Conservation (phyloP, 371 early-diverging fungal genomes). For the Spiromyces aspiralis region DNA sequence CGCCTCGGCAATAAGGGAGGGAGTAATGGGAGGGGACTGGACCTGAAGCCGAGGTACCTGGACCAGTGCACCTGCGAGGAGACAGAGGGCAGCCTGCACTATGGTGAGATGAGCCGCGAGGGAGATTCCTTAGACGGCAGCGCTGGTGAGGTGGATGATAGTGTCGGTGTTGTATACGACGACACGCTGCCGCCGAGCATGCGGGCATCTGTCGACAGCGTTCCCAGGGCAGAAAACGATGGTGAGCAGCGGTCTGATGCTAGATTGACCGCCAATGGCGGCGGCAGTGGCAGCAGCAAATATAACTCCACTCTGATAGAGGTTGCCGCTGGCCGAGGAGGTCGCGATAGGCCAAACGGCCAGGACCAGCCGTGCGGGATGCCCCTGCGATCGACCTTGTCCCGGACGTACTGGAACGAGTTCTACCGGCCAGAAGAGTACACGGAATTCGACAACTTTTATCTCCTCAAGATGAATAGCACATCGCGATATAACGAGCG, state of each 20-base stretch:
- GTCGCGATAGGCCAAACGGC: too few relatives aligned
- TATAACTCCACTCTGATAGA: neutral
- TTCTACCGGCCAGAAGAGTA: slow-evolving; percentile 55
- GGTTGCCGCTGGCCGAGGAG: neutral
- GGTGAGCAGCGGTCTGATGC: too few relatives aligned
- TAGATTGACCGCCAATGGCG: too few relatives aligned
- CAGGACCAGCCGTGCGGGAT: too few relatives aligned
- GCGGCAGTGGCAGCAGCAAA: neutral
- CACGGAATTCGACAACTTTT: slow-evolving; percentile 54
- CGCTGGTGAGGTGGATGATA: neutral
- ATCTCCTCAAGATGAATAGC: slow-evolving; percentile 72
- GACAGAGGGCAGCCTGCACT: neutral
- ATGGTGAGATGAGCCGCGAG: neutral
- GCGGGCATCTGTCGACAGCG: too few relatives aligned
- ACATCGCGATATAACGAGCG: slow-evolving; percentile 34
- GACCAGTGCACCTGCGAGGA: too few relatives aligned
- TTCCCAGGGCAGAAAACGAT: too few relatives aligned
- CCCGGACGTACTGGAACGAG: slow-evolving; percentile 53
- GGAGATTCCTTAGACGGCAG: slow-evolving; percentile 5
- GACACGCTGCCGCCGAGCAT: too few relatives aligned
- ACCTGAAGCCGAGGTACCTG: neutral
- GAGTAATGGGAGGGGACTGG: neutral
- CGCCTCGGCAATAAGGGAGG: too few relatives aligned
- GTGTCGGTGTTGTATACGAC: neutral
- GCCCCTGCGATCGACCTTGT: slow-evolving; percentile 19